These are phyloP conservation scores for Penicillium chermesinum DNA, from an alignment of 495 filamentous ascomycete genomes.

Conservation along the genomic window DNA sequence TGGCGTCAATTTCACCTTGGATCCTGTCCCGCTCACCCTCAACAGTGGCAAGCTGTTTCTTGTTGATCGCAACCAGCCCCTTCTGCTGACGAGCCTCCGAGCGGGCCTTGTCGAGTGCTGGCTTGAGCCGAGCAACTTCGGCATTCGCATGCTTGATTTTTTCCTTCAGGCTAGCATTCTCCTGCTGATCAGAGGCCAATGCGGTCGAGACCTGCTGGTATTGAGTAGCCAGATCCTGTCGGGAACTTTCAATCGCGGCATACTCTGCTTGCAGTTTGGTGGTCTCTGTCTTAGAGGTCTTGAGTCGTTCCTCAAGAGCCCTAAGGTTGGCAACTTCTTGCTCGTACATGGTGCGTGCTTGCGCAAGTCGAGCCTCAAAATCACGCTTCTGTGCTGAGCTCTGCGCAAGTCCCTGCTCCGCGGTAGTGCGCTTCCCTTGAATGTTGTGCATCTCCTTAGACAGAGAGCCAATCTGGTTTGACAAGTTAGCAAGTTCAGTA, in stretches of 20 bases:
- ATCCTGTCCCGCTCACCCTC: conserved; percentile 83
- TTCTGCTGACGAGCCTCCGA: conserved; percentile 90
- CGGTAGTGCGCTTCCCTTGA: conserved; percentile 68
- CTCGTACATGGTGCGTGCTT: conserved; percentile 82
- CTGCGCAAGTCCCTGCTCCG: conserved; percentile 74
- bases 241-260: conserved; percentile 71
- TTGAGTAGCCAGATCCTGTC: conserved; percentile 80
- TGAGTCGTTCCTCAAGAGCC: conserved; percentile 75
- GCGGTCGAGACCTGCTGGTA: conserved; percentile 69
- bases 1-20: conserved; percentile 67
- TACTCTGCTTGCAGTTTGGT: conserved; percentile 77
- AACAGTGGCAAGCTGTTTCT: conserved; percentile 87
- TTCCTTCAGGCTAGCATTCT: conserved; percentile 82
- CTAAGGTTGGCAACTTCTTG: conserved; percentile 85
- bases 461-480: conserved; percentile 85
- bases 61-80: conserved; percentile 92
- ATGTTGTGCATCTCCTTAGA: conserved; percentile 92
- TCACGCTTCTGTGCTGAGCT: conserved; percentile 81
- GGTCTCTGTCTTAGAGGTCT: conserved; percentile 68
- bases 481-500: conserved; percentile 90
- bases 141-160: conserved; percentile 75
- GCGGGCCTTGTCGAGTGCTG: conserved; percentile 83
- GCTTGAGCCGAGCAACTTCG: conserved; percentile 76
- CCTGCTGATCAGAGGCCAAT: conserved; percentile 80
- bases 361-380: conserved; percentile 79